Evolutionary conservation across 1,284 basidiomycete genomes (phyloP), one percentile per base, ranked within the genome.

Genomic region (Sporisorium iseilematis-ciliati): DNA sequence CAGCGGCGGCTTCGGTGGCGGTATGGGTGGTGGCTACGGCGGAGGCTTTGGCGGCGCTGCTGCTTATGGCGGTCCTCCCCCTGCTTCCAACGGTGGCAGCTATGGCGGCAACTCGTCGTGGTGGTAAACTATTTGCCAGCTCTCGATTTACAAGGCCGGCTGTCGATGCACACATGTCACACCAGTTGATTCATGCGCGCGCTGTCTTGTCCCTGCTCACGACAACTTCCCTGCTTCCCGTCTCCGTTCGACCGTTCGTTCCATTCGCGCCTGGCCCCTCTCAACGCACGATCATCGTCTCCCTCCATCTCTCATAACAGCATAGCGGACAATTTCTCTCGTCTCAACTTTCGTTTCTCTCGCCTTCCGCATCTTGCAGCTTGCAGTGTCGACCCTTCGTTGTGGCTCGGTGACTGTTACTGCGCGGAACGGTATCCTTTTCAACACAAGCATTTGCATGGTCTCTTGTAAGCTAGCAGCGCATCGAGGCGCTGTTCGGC

Each of bases 101-200:
- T 77, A 77, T 62, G 75, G 75, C 59, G 75, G 75, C 51, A 68
- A 68, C 58, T 62, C 65, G 23, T 77, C 69, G 42, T 77, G 75
- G 75, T 77, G 70, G 73, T 75, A 64, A 65, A 29, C 43, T n/a
- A 7, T 2, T 40, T 18, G 35, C 21, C 7, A 3, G 29, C 5
- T 25, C 6, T 46, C 40, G 45, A 57, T 35, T 23, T 5, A 54
- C 23, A 31, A 16, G 5, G 48, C 11, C 29, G 26, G n/a, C 29
- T 38, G 12, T 38, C n/a, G 7, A 12, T 11, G 48, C 10, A 29
- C 7, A 5, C 25, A 14, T 20, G 7, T 38, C 29, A 20, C 25
- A 26, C 7, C 45, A 29, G 4, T 29, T 31, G 29, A 10, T 49
- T n/a, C n/a, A 14, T 16, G 12, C 4, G 2, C 6, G 16, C 14